These are phyloP conservation scores for Coemansia sp. DNA, from an alignment of 192 early-diverging fungal species.

Conservation along the genomic window DNA sequence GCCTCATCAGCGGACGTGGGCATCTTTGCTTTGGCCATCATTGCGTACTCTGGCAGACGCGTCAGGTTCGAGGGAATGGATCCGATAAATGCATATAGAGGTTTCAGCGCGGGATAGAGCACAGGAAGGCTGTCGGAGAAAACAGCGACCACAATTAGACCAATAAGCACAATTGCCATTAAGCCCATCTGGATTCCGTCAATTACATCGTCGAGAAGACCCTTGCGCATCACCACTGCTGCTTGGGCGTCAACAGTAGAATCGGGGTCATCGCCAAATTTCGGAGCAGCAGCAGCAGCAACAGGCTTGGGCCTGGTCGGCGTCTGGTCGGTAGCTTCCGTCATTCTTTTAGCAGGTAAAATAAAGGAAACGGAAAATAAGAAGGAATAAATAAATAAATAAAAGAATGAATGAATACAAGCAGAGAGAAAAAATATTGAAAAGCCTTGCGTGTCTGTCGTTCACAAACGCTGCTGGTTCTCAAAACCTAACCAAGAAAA, in stretches of 20 bases:
- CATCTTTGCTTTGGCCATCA: constrained; percentile 1
- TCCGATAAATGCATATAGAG: constrained; percentile 31
- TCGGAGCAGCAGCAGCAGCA: constrained; percentile 16
- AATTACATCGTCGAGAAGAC: constrained; percentile 53
- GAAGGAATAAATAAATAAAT: background rate
- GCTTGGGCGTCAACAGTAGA: constrained; percentile 48
- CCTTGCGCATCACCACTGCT: constrained; percentile 49
- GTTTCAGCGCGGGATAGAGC: constrained; percentile 43
- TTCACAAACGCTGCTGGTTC: too few relatives aligned
- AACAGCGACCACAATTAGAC: constrained; percentile 31
- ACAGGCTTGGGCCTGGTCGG: background rate
- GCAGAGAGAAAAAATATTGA: too few relatives aligned
- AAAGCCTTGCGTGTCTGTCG: too few relatives aligned
- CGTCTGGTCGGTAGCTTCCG: background rate
- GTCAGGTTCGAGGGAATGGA: constrained; percentile 16
- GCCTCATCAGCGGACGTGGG: constrained; percentile 33
- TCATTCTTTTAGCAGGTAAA: background rate
- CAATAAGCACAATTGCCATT: constrained; percentile 31
- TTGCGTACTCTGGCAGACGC: constrained; percentile 25
- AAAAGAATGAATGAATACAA: background rate
- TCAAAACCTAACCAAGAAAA: too few relatives aligned
- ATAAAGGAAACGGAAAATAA: constrained; percentile 9
- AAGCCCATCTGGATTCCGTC: constrained; percentile 50
- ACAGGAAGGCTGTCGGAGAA: constrained; percentile 38
- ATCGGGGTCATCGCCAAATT: constrained; percentile 30